Conservation (phyloP, 1,284 basidiomycete species). For the Grifola frondosa region DNA sequence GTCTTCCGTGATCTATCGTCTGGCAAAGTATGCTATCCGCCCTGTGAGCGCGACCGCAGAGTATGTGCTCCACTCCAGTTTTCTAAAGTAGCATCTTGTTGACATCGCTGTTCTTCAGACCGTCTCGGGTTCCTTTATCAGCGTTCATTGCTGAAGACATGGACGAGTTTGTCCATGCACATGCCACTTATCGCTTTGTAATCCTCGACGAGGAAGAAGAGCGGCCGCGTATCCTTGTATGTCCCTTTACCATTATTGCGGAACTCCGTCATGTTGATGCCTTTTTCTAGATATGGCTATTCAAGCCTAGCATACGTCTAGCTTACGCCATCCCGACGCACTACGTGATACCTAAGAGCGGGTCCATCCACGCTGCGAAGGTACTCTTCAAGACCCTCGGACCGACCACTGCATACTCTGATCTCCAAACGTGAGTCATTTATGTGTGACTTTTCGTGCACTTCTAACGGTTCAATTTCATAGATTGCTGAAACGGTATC, state of each 20-base stretch:
- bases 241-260: slow-evolving; percentile 25
- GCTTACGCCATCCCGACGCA: slow-evolving; percentile 62
- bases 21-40: slow-evolving; percentile 81
- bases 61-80: slow-evolving; percentile 40
- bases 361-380: slow-evolving; percentile 67
- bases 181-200: slow-evolving; percentile 87
- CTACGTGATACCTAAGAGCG: slow-evolving; percentile 60
- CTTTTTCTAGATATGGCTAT: slow-evolving; percentile 73
- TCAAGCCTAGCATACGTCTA: slow-evolving; percentile 82
- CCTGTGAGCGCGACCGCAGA: slow-evolving; percentile 63
- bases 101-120: slow-evolving; percentile 38
- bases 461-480: slow-evolving; percentile 1
- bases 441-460: slow-evolving; percentile 1
- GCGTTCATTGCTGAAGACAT: slow-evolving; percentile 86
- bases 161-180: slow-evolving; percentile 83
- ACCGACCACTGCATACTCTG: slow-evolving; percentile 47
- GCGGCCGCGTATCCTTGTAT: slow-evolving; percentile 71
- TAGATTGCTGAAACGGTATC: slow-evolving; percentile 50
- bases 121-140: slow-evolving; percentile 67
- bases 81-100: slow-evolving; percentile 2
- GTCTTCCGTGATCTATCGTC: slow-evolving; percentile 52
- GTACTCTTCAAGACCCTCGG: slow-evolving; percentile 73
- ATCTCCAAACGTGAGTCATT: slow-evolving; percentile 55
- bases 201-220: slow-evolving; percentile 83
- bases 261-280: neutral